Evolutionary conservation across 2,329 filamentous ascomycete genomes (phyloP), one percentile per base, ranked within the genome.

Genomic region (Coniochaeta ligniaria): DNA sequence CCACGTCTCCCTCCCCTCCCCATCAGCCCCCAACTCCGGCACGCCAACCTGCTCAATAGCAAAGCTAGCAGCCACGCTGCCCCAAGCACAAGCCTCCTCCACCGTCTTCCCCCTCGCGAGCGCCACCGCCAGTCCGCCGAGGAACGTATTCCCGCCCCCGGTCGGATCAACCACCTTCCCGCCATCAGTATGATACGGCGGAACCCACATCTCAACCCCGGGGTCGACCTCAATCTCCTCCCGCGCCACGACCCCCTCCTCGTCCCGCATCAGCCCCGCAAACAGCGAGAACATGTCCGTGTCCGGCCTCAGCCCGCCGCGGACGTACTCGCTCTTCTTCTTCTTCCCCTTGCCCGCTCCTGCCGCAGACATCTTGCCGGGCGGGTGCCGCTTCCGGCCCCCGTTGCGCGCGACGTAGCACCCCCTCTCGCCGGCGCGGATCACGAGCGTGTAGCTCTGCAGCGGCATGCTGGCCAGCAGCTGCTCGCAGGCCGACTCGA

Each of bases 21-120:
- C 74, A 58, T 79, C 74, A 4, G 69, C 68, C 1, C 71, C 76
- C 14, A 92, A 69, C 1, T 72, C 72, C 0, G 94, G 94, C 72
- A 96, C 84, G 0, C 95, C 94, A 59, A 96, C 87, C 73, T 99
- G 95, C 75, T 99, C 93, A 68, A 99, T 96, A 17, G 91, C 91
- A 73, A 96, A 95, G 69, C 92, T 93, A 8, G 95, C 94, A 2
- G 92, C 89, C 6, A 98, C 82, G 54, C 85, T 89, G 5, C 88
- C 95, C 85, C 89, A 94, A 0, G 84, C 79, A 6, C 90, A 87
- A 6, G 92, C 92, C 67, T 91, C 86, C 62, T 87, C 84, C 45
- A 90, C 78, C 28, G 73, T 70, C 66, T 82, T 78, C 1, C 84
- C 86, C 59, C 88, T 76, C 35, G 80, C 86, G 65, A 89, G 74